These are phyloP conservation scores for Dipteronia dyeriana DNA, from an alignment of 345 rosid species.

Conservation along the genomic window DNA sequence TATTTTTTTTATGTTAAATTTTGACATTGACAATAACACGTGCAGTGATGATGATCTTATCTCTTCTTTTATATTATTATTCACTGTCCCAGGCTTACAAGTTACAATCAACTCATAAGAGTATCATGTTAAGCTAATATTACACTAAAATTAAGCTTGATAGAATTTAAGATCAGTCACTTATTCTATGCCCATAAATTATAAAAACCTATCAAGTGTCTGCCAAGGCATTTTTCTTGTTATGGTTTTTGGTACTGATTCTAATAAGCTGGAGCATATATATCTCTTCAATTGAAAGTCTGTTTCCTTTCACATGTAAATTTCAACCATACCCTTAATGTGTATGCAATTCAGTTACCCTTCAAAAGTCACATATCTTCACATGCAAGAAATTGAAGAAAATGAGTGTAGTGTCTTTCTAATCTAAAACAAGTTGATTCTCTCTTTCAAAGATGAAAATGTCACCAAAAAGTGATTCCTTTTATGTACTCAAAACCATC, in stretches of 20 bases:
- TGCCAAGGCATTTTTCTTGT: not conserved
- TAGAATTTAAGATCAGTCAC: not conserved
- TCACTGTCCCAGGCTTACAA: no score
- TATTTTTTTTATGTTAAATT: no score
- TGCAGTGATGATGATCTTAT: no score
- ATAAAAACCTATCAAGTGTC: not conserved
- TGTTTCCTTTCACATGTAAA: not conserved
- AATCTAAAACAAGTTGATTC: no score
- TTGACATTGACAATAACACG: no score
- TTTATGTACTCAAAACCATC: not conserved
- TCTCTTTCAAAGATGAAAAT: not conserved
- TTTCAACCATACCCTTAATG: not conserved
- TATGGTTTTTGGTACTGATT: not conserved
- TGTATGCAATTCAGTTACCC: not conserved
- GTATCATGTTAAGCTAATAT: no score
- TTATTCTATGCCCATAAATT: not conserved
- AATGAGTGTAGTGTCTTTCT: not conserved
- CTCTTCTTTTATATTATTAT: no score
- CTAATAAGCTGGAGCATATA: not conserved
- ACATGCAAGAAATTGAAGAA: no score
- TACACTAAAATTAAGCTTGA: not conserved
- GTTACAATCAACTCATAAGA: no score
- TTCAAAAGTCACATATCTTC: not conserved
- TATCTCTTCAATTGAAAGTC: not conserved
- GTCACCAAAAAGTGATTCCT: not conserved